phyloP scores from a whole-genome alignment of 345 rosid genomes.

The Arabis hirsuta region DNA sequence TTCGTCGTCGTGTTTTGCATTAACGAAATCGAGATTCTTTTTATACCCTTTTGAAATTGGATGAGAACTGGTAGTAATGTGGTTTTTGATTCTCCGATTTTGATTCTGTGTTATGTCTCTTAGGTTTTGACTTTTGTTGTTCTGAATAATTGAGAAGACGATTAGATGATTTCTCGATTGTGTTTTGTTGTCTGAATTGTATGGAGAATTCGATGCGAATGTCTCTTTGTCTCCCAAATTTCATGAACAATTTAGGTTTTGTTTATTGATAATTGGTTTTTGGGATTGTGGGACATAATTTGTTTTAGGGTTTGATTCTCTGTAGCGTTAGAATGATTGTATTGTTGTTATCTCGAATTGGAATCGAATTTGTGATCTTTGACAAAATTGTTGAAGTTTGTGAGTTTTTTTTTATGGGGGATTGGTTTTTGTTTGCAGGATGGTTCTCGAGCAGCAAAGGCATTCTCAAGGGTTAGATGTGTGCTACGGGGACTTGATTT shows the following conservation, averaged over 20 bases:
- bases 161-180: slow-evolving; percentile 8
- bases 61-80: slow-evolving; percentile 31
- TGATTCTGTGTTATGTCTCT: neutral
- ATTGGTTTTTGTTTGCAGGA: slow-evolving; percentile 32
- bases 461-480: slow-evolving; percentile 44
- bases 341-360: slow-evolving; percentile 7
- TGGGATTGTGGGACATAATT: neutral
- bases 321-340: slow-evolving; percentile 3
- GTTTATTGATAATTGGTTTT: neutral
- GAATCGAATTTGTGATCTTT: neutral
- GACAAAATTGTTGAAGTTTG: neutral
- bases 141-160: slow-evolving; percentile 4
- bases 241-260: slow-evolving; percentile 16
- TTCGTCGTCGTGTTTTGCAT: slow-evolving; percentile 12
- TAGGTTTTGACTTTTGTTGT: slow-evolving; percentile 18
- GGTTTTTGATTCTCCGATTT: slow-evolving; percentile 15
- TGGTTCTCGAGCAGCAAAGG: slow-evolving; percentile 41
- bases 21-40: slow-evolving; percentile 17
- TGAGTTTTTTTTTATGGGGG: neutral
- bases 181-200: slow-evolving; percentile 8
- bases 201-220: slow-evolving; percentile 1
- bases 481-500: slow-evolving; percentile 42
- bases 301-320: slow-evolving; percentile 35
- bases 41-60: slow-evolving; percentile 8
- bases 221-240: slow-evolving; percentile 5